Evolutionary conservation across 805 yeast genomes (phyloP).

Genomic region (Nakazawaea siamensis): DNA sequence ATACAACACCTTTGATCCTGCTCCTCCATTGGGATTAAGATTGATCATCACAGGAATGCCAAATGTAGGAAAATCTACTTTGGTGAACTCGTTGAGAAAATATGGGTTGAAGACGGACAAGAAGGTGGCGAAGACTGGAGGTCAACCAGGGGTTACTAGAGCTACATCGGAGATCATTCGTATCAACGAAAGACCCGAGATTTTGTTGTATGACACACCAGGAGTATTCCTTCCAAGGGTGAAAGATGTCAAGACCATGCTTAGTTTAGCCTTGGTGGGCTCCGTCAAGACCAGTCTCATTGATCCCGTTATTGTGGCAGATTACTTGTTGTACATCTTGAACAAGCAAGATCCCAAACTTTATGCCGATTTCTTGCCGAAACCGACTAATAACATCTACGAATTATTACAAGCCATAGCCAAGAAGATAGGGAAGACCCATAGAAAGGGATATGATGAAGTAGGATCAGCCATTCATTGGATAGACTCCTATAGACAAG

Average conservation of each 20-base stretch:
- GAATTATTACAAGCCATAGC: conserved; percentile 45
- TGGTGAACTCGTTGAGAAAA: conserved; percentile 65
- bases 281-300: conserved; percentile 61
- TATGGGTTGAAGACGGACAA: conserved; percentile 19
- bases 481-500: conserved; percentile 54
- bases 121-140: conserved; percentile 80
- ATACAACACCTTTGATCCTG: conserved; percentile 41
- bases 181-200: conserved; percentile 50
- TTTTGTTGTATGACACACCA: conserved; percentile 81
- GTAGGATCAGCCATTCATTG: conserved; percentile 56
- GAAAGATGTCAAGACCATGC: conserved; percentile 57
- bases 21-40: conserved; percentile 79
- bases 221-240: conserved; percentile 84
- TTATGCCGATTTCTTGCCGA: conserved; percentile 36
- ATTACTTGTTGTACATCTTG: conserved; percentile 66
- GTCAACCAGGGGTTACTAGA: conserved; percentile 85
- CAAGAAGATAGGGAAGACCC: conserved; percentile 22
- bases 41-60: conserved; percentile 90
- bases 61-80: conserved; percentile 91
- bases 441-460: conserved; percentile 34
- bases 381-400: conserved; percentile 68
- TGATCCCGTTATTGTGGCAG: conserved; percentile 83
- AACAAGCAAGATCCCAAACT: conserved; percentile 48
- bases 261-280: conserved; percentile 65
- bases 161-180: conserved; percentile 69